These are phyloP conservation scores for Incumbomyces delicatus DNA, from an alignment of 2,329 filamentous ascomycete species.

Conservation along the genomic window DNA sequence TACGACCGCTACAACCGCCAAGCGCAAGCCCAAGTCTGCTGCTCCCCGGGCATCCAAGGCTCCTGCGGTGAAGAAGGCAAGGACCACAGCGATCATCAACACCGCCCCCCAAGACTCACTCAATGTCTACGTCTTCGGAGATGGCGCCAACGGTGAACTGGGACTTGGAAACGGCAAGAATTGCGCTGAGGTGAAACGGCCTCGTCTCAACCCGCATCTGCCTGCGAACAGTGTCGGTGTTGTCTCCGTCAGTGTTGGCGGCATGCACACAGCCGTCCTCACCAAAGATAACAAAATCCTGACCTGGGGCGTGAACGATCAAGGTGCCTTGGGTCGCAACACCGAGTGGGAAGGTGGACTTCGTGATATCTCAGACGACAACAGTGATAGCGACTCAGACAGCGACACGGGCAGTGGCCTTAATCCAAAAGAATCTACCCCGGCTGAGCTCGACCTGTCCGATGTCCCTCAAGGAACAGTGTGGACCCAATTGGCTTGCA, in stretches of 20 bases:
- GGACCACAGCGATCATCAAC: slow-evolving; percentile 44
- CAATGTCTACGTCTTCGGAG: slow-evolving; percentile 69
- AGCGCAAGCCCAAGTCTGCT: background rate
- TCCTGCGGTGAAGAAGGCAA: slow-evolving; percentile 9
- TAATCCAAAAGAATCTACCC: slow-evolving; percentile 64
- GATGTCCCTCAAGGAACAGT: slow-evolving; percentile 52
- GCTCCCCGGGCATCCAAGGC: slow-evolving; percentile 9
- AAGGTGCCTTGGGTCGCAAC: slow-evolving; percentile 65
- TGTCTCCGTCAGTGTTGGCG: slow-evolving; percentile 50
- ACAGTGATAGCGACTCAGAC: slow-evolving; percentile 36
- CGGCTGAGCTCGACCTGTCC: slow-evolving; percentile 44
- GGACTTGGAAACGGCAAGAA: slow-evolving; percentile 58
- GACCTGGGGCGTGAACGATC: slow-evolving; percentile 84
- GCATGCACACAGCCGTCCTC: slow-evolving; percentile 67
- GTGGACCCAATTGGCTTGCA: slow-evolving; percentile 59
- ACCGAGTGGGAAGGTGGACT: slow-evolving; percentile 44
- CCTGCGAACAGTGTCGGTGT: slow-evolving; percentile 43
- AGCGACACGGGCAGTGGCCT: slow-evolving; percentile 45
- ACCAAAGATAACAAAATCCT: slow-evolving; percentile 70
- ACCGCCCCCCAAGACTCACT: slow-evolving; percentile 53
- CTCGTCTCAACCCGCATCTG: slow-evolving; percentile 57
- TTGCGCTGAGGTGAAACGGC: slow-evolving; percentile 59
- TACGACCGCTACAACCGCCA: no score
- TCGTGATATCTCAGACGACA: slow-evolving; percentile 26
- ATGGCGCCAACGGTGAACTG: slow-evolving; percentile 65